Conservation (phyloP, 140 eudicot species). For the Eryngium alpinum region DNA sequence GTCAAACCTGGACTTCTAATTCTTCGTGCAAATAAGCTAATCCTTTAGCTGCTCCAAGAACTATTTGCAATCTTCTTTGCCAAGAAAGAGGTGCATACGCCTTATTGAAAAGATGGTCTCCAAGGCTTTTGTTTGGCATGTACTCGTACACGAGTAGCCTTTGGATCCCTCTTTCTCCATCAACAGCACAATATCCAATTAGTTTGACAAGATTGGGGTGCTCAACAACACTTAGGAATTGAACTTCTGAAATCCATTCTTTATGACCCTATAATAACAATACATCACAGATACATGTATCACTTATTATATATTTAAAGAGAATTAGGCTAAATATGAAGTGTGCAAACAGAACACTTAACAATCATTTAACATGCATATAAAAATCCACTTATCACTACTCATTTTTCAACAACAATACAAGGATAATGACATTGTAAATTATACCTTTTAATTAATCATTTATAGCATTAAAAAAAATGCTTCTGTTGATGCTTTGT, state of each 20-base stretch:
- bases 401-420: background rate
- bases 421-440: background rate
- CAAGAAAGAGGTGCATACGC: constrained; percentile 38
- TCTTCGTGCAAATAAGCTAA: constrained; percentile 67
- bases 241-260: constrained; percentile 65
- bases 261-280: constrained; percentile 48
- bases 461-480: too few species aligned
- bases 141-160: constrained; percentile 59
- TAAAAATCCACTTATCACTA: background rate
- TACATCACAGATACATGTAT: background rate
- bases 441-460: too few species aligned
- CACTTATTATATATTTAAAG: background rate
- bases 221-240: constrained; percentile 51
- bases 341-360: too few species aligned
- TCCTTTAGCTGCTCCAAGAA: constrained; percentile 66
- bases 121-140: constrained; percentile 57
- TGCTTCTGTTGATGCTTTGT: background rate
- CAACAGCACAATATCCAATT: constrained; percentile 56
- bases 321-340: background rate
- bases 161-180: constrained; percentile 55
- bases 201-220: constrained; percentile 66
- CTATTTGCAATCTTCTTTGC: constrained; percentile 44
- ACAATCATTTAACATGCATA: background rate
- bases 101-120: constrained; percentile 49
- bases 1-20: constrained; percentile 48